Conservation (phyloP, 2,329 filamentous ascomycete species). For the Scedosporium apiospermum region DNA sequence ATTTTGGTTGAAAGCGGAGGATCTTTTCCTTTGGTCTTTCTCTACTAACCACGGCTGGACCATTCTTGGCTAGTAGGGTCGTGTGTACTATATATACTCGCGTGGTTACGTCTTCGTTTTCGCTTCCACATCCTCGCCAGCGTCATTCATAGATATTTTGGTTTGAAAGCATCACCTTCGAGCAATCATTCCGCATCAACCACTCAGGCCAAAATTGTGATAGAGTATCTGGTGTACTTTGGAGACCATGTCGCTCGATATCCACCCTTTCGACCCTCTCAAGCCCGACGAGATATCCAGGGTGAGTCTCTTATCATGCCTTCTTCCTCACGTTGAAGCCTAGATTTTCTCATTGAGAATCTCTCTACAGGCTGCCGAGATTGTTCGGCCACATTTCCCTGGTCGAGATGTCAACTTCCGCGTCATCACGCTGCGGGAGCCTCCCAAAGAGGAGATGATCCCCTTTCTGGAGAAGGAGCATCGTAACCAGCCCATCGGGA, state of each 20-base stretch:
- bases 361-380: slow-evolving; percentile 12
- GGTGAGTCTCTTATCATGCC: slow-evolving; percentile 5
- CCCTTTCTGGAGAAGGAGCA: slow-evolving; percentile 33
- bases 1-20: too few species aligned
- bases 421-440: slow-evolving; percentile 40
- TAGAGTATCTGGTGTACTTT: too few species aligned
- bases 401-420: slow-evolving; percentile 28
- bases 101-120: too few species aligned
- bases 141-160: too few species aligned
- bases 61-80: too few species aligned
- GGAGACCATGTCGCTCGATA: background rate
- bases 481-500: slow-evolving; percentile 8
- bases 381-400: slow-evolving; percentile 15
- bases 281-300: slow-evolving; percentile 16
- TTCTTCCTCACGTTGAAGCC: background rate
- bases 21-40: too few species aligned
- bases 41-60: too few species aligned
- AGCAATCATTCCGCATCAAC: too few species aligned
- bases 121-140: too few species aligned
- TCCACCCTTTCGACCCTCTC: slow-evolving; percentile 18
- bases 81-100: too few species aligned
- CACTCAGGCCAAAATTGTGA: too few species aligned
- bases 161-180: too few species aligned
- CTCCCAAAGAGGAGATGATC: slow-evolving; percentile 36
- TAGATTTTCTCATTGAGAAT: background rate